Base-by-base conservation (phyloP, 768 basidiomycete genomes). In the Leccinellum luteum region DNA sequence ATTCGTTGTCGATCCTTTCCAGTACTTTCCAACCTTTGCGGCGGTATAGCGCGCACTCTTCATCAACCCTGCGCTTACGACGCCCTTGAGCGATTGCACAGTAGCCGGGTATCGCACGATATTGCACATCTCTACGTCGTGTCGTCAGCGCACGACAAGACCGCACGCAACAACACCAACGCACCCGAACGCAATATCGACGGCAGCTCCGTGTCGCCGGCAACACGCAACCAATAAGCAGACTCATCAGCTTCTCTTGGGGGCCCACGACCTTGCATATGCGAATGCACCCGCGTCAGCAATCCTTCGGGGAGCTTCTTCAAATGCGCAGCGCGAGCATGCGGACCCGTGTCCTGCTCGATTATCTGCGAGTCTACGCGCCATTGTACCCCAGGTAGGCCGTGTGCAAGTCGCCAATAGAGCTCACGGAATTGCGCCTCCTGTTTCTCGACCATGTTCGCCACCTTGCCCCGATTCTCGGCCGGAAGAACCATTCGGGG, bases 391-490 rank as follows among this genome's bases (percentile, higher is more conserved):
- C 92, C 91, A 14, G 92, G 92, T 1, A 94, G 74, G 0, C 87
- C 91, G 27, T 84, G 81, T 3, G 87, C 89, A 14, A 92, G 77
- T 27, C 86, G 82, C 69, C 86, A 85, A 77, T 98, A 98, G 57
- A 98, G 75, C 68, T 90, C 90, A 57, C 84, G 83, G 75, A 98
- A 98, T 71, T 94, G 92, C 17, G 81, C 80, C 17, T 80, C 78
- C 75, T 97, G 92, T 51, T 85, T 85, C 55, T 79, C 77, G 43
- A 98, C 95, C 64, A 99, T 98, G 73, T 98, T 98, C 48, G 77
- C 76, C n/a, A 99, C 89, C 76, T 99, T 99, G 59, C 84, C 79
- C 28, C 94, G 87, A 75, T 98, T 97, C 80, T 99, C 97, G 0
- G 87, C 94, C 1, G 94, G 94, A 5, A 95, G 82, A 48, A 90